Conservation (phyloP, 2,329 filamentous ascomycete species). For the Aspergillus udagawae region DNA sequence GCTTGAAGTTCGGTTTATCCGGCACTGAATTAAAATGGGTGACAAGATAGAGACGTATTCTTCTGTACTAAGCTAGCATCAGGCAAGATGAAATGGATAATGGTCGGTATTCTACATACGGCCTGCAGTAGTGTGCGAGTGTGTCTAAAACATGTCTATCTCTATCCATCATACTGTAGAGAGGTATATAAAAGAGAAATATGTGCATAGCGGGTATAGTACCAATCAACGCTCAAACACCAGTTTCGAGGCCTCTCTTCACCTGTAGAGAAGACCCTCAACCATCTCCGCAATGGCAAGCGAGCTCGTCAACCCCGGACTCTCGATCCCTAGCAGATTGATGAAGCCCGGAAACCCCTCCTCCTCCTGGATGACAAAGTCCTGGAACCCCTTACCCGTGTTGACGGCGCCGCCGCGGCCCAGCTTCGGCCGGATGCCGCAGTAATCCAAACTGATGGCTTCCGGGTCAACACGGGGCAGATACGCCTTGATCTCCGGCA, state of each 20-base stretch:
- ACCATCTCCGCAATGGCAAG: slow-evolving; percentile 84
- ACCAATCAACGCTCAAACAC: not conserved
- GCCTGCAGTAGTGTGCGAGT: not conserved
- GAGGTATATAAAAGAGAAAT: too few relatives aligned
- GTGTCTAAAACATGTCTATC: too few relatives aligned
- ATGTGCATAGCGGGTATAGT: not conserved
- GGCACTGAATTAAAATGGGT: too few relatives aligned
- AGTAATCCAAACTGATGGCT: slow-evolving; percentile 75
- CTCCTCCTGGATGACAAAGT: slow-evolving; percentile 78
- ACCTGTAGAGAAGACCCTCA: slow-evolving; percentile 49
- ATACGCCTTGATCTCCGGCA: slow-evolving; percentile 73
- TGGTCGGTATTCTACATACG: not conserved
- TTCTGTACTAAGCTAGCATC: too few relatives aligned
- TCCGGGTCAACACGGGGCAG: slow-evolving; percentile 67
- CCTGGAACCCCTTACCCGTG: slow-evolving; percentile 64
- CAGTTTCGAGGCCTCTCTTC: not conserved
- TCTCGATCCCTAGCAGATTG: slow-evolving; percentile 89
- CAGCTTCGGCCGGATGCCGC: slow-evolving; percentile 87
- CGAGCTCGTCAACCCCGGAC: slow-evolving; percentile 81
- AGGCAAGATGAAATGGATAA: too few relatives aligned
- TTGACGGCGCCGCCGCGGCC: slow-evolving; percentile 54
- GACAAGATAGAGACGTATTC: too few relatives aligned
- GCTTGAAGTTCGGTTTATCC: not conserved
- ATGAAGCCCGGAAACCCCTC: slow-evolving; percentile 78
- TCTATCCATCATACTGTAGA: too few relatives aligned